A percentile compares a stretch with the other conserved stretches of the same genome.
Evolutionary conservation across 163 green algal species (phyloP).

Genomic region (Smithsoniella earleae): DNA sequence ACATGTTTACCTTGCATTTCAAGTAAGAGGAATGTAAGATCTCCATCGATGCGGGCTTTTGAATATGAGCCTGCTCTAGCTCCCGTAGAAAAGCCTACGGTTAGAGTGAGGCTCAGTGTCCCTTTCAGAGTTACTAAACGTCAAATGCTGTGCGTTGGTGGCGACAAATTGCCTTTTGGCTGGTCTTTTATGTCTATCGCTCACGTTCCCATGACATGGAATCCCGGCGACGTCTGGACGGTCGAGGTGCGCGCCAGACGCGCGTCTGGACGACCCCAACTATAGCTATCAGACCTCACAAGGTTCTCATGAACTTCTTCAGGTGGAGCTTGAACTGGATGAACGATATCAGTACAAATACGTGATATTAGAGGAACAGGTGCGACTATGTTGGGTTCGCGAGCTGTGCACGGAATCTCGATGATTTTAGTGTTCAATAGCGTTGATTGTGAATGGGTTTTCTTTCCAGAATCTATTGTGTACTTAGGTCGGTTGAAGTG

Average conservation of each 20-base stretch:
- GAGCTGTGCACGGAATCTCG: no score
- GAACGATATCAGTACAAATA: constrained; percentile 88
- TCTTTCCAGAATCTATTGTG: neutral
- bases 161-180: constrained; percentile 70
- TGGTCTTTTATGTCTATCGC: constrained; percentile 90
- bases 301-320: no score
- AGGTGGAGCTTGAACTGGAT: constrained; percentile 69
- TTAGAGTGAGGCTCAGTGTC: constrained; percentile 68
- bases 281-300: no score
- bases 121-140: constrained; percentile 69
- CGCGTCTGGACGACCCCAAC: no score
- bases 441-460: no score
- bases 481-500: neutral
- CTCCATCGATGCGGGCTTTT: no score
- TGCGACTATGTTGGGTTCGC: no score
- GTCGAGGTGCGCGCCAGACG: constrained; percentile 56
- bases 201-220: constrained; percentile 84
- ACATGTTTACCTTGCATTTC: no score
- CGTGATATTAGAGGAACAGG: constrained; percentile 89
- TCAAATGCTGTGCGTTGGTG: constrained; percentile 85
- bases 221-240: constrained; percentile 70
- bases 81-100: constrained; percentile 30
- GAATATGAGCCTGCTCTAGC: constrained; percentile 23
- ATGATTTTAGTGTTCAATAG: no score
- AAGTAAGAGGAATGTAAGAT: no score